Evolutionary conservation across 148 eudicot species (phyloP).

Genomic region (Suaeda aralocaspica): DNA sequence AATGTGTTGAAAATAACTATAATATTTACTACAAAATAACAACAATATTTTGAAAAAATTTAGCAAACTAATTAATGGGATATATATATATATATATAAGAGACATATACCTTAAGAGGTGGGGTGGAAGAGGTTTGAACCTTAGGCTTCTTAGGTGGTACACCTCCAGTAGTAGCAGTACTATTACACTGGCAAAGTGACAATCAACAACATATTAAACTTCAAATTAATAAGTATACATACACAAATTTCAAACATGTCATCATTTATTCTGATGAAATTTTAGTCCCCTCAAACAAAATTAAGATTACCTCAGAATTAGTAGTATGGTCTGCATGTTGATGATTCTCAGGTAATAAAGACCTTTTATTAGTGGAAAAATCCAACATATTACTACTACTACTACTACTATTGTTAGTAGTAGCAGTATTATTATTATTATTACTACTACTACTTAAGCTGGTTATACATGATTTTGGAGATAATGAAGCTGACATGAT

Average conservation of each 20-base stretch:
- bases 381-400: slow-evolving; percentile 33
- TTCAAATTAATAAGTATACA: not conserved
- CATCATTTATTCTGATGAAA: too few species aligned
- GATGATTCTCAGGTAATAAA: slow-evolving; percentile 28
- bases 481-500: slow-evolving; percentile 35
- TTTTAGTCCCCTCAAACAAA: too few species aligned
- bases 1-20: too few species aligned
- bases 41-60: not conserved
- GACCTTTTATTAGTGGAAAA: slow-evolving; percentile 36
- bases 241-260: not conserved
- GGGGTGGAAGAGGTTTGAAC: slow-evolving; percentile 65
- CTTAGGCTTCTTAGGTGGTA: slow-evolving; percentile 67
- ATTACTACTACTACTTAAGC: slow-evolving; percentile 28
- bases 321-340: slow-evolving; percentile 44
- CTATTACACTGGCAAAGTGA: slow-evolving; percentile 71
- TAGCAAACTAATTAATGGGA: too few species aligned
- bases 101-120: slow-evolving; percentile 62
- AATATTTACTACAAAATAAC: too few species aligned
- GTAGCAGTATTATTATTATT: not conserved
- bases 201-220: too few species aligned
- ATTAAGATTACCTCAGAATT: slow-evolving; percentile 48
- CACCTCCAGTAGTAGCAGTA: slow-evolving; percentile 48
- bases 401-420: slow-evolving; percentile 13
- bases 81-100: too few species aligned
- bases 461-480: slow-evolving; percentile 42